Conservation (phyloP, 768 basidiomycete species). For the Amanita rubescens region DNA sequence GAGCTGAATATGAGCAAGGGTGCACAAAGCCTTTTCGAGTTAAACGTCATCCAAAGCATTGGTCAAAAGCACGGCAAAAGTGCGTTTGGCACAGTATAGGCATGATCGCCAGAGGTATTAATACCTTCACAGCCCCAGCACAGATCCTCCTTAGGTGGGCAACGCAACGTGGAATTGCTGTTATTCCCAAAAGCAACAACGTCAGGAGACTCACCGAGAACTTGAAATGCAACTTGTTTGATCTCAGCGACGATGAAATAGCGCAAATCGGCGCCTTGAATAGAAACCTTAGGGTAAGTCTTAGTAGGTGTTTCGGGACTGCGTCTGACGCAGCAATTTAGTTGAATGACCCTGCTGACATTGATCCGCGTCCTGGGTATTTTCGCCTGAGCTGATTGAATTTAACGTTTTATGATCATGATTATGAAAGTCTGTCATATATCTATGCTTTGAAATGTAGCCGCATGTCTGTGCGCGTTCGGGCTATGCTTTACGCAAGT, state of each 20-base stretch:
- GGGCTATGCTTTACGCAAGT: too few species aligned
- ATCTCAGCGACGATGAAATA: conserved; percentile 53
- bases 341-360: conserved; percentile 66
- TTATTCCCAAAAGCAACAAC: conserved; percentile 67
- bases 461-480: too few species aligned
- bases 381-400: conserved; percentile 46
- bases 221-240: conserved; percentile 28
- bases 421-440: too few species aligned
- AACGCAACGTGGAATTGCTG: conserved; percentile 58
- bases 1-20: conserved; percentile 60
- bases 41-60: conserved; percentile 34
- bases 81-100: conserved; percentile 18
- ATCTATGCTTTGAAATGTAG: too few species aligned
- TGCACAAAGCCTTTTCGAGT: conserved; percentile 44
- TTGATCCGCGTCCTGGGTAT: conserved; percentile 60
- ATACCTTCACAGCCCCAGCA: conserved; percentile 32
- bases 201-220: conserved; percentile 44
- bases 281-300: conserved; percentile 51
- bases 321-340: conserved; percentile 16
- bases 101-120: not conserved
- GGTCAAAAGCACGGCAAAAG: conserved; percentile 49
- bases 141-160: conserved; percentile 79
- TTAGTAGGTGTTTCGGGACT: not conserved
- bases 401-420: too few species aligned
- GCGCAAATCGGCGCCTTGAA: conserved; percentile 53